Conservation (phyloP, 768 basidiomycete species). For the Phaffia tasmanica region DNA sequence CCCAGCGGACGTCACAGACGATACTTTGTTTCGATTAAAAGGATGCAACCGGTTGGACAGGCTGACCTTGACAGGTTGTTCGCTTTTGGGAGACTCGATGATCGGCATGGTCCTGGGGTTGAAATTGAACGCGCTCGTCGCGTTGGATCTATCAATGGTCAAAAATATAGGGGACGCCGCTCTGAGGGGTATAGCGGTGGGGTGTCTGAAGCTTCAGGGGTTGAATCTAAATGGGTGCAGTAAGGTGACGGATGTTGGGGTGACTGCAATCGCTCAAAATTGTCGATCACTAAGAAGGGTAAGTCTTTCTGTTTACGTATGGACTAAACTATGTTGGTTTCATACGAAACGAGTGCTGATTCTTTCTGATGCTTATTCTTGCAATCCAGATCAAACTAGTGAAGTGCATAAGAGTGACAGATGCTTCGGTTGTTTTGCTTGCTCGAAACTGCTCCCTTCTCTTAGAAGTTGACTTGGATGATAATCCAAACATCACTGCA, state of each 20-base stretch:
- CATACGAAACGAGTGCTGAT: background rate
- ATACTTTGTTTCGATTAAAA: constrained; percentile 57
- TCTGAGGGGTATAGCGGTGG: constrained; percentile 56
- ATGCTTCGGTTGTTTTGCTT: constrained; percentile 61
- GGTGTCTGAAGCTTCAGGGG: constrained; percentile 70
- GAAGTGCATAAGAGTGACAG: constrained; percentile 62
- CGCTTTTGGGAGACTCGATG: constrained; percentile 52
- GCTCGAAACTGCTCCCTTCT: constrained; percentile 70
- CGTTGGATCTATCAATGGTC: constrained; percentile 73
- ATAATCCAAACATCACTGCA: constrained; percentile 68
- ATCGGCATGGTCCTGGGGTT: constrained; percentile 54
- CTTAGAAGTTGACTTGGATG: constrained; percentile 86
- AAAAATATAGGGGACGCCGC: constrained; percentile 57
- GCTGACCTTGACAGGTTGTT: constrained; percentile 73
- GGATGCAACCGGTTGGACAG: constrained; percentile 74
- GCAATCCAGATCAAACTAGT: constrained; percentile 57
- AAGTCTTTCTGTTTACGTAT: constrained; percentile 24
- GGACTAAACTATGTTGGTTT: background rate
- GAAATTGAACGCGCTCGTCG: constrained; percentile 60
- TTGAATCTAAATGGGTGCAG: constrained; percentile 81
- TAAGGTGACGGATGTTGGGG: constrained; percentile 62
- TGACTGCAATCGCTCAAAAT: constrained; percentile 61
- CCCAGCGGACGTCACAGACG: constrained; percentile 57
- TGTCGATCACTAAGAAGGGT: constrained; percentile 67
- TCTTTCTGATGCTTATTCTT: background rate